Evolutionary conservation across 2,329 filamentous ascomycete genomes (phyloP), one percentile per base, ranked within the genome.

Genomic region (Celoporthe dispersa): DNA sequence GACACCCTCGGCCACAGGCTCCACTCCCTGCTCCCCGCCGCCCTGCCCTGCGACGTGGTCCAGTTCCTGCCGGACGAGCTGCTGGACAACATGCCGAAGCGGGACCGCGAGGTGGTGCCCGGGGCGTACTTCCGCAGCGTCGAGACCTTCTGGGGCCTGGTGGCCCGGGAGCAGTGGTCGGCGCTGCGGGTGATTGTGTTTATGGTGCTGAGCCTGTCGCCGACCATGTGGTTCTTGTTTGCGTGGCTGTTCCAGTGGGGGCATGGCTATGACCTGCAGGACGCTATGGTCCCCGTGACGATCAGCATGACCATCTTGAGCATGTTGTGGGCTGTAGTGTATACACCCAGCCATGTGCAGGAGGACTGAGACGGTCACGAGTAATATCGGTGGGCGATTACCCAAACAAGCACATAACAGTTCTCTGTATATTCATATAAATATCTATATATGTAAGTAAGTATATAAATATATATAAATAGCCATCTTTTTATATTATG

Each of bases 91-190:
- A 59, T 67, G 64, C 53, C 64, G 19, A 67, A 67, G 57, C 35
- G 35, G 22, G 64, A 67, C 16, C 64, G 51, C 1, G 64, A 60
- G n/a, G 53, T 67, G 35, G 41, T 60, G n/a, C 51, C 31, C 2
- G 51, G 37, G 2, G 64, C 64, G 7, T 53, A 33, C 3, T 67
- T 67, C 25, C 25, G 28, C 51, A 67, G 19, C n/a, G 51, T 67
- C n/a, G 51, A 67, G 11, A 55, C 60, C 28, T 59, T 67, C 51
- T 67, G 53, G 64, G 64, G 64, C 39, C 37, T 67, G 11, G 35
- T 67, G 33, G 64, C 33, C 2, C 33, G 64, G 35, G 64, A 67
- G 19, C 64, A 67, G 41, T 28, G 64, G 7, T 60, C 53, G 14
- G 51, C 35, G 4, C 31, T 67, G 14, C 28, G 64, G 22, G 64